These are phyloP conservation scores for Fraxinus latifolia DNA, from an alignment of 305 asterid genomes.

Conservation along the genomic window DNA sequence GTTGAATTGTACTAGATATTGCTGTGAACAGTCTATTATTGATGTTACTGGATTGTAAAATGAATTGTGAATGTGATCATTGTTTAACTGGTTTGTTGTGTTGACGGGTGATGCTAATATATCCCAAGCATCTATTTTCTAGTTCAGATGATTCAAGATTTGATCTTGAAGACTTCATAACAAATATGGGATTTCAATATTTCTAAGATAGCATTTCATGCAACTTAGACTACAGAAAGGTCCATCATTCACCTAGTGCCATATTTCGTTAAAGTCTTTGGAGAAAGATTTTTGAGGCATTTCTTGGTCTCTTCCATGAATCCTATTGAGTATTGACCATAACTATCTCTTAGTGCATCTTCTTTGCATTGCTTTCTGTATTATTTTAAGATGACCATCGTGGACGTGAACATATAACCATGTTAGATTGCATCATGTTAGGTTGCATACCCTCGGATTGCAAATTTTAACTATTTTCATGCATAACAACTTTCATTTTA, in stretches of 20 bases:
- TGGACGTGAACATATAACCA: too few relatives aligned
- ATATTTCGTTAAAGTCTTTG: constrained; percentile 15
- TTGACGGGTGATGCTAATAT: not conserved
- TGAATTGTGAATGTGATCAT: not conserved
- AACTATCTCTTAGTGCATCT: too few relatives aligned
- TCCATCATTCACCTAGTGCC: not conserved
- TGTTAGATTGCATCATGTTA: too few relatives aligned
- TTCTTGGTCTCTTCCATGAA: too few relatives aligned
- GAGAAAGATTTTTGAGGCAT: too few relatives aligned
- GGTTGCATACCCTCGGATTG: too few relatives aligned
- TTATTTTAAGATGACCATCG: too few relatives aligned
- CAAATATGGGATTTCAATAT: not conserved
- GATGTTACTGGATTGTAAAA: not conserved
- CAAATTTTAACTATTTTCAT: too few relatives aligned
- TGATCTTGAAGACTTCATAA: not conserved
- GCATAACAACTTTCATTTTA: too few relatives aligned
- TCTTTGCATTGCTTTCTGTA: too few relatives aligned
- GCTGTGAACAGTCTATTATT: not conserved
- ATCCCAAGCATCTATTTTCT: not conserved
- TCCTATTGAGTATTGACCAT: constrained; percentile 21
- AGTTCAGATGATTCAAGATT: not conserved
- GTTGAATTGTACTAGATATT: not conserved
- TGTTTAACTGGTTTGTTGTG: not conserved
- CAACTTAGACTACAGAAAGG: not conserved
- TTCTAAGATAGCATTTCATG: not conserved